These are phyloP conservation scores for Chalciporus sp. DNA, from an alignment of 1,284 basidiomycete genomes.

Conservation along the genomic window DNA sequence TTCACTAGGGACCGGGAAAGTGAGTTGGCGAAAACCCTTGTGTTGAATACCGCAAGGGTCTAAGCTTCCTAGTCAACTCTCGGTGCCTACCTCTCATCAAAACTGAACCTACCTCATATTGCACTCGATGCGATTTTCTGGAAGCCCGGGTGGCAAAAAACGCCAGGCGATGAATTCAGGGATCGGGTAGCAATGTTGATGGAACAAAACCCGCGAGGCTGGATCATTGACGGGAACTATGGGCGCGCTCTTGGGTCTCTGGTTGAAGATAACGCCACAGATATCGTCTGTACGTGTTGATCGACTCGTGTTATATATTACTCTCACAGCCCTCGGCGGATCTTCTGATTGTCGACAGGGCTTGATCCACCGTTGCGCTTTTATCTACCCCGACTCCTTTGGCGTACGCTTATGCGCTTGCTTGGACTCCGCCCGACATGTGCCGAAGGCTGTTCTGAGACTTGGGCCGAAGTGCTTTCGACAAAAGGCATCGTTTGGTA, in stretches of 20 bases:
- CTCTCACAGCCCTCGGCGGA: conserved; percentile 1
- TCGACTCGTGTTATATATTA: neutral
- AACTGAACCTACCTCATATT: conserved; percentile 49
- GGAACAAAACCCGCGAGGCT: conserved; percentile 39
- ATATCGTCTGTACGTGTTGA: conserved; percentile 56
- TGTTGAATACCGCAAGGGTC: neutral
- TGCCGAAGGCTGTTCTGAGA: conserved; percentile 56
- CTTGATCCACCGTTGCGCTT: conserved; percentile 60
- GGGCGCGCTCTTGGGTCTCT: conserved; percentile 27
- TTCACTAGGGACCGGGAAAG: conserved; percentile 49
- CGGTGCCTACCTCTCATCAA: conserved; percentile 43
- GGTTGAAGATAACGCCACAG: conserved; percentile 47
- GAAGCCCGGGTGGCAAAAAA: conserved; percentile 49
- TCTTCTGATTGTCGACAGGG: conserved; percentile 42
- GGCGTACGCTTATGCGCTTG: conserved; percentile 54
- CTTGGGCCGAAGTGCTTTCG: conserved; percentile 46
- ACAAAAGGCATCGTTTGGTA: conserved; percentile 60
- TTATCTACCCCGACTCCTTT: conserved; percentile 58
- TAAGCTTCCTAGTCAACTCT: conserved; percentile 48
- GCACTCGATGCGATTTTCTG: conserved; percentile 49
- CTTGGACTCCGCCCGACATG: conserved; percentile 43
- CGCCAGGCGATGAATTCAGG: conserved; percentile 41
- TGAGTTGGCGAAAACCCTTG: conserved; percentile 19
- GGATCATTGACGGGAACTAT: conserved; percentile 57
- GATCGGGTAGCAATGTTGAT: conserved; percentile 34